Evolutionary conservation across 306 rosid species (phyloP), one percentile per base, ranked within the genome.

Genomic region (Quercus robur): DNA sequence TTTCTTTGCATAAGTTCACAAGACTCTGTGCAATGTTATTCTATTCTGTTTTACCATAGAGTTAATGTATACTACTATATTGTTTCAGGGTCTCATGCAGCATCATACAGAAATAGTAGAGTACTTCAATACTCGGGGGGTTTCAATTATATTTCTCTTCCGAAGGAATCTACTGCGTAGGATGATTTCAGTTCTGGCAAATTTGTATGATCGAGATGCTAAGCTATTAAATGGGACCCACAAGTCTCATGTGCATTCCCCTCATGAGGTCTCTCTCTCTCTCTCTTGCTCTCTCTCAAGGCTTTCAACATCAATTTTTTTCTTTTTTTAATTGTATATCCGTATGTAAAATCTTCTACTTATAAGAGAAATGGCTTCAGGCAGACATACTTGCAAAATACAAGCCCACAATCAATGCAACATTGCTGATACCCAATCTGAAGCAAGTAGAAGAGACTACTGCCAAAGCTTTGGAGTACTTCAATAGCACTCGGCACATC

Each of bases 201-300:
- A 96, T 82, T 90, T 86, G 64, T 93, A 90, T 30, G 99, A 96
- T 76, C 85, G 84, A 84, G 89, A 87, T 77, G 87, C 80, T 5
- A 96, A 91, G 89, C 81, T 71, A 38, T 84, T 96, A 74, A 96
- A 96, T 23, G 98, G 99, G 70, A 96, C 97, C 78, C 99, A 96
- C 90, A 96, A 96, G 86, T 96, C 99, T 84, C 99, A 96, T 51
- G 93, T 89, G 56, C 99, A 96, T 89, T 96, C 99, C 56, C 87
- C 89, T 55, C 89, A 78, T 25, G 98, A 96, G 96, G 99, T 95
- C 74, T 81, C 62, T 63, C 84, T 86, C 84, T 70, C 57, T 71
- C 73, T 68, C 52, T 95, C 74, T 81, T 56, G 57, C 84, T 86
- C 84, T 70, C 58, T 15, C 19, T 3, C n/a, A 33, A 67, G 25